Evolutionary conservation across 768 basidiomycete genomes (phyloP), one percentile per base, ranked within the genome.

Genomic region (Suillus paluster): DNA sequence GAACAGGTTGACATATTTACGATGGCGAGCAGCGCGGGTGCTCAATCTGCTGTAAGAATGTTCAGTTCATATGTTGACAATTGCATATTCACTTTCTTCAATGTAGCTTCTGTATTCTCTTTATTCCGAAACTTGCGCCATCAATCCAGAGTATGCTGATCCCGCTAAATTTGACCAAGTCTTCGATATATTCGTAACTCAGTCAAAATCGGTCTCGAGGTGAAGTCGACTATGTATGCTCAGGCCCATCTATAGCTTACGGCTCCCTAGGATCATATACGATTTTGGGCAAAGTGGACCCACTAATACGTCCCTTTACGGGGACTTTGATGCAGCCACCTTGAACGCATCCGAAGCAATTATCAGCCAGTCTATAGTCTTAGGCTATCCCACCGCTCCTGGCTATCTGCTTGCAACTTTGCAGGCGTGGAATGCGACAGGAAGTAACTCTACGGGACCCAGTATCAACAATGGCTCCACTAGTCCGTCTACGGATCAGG

Each of bases 101-200:
- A 48, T 19, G 15, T 63, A 94, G 92, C 78, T 97, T 15, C 75
- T 97, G 25, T 97, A 95, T 71, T 93, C 95, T 4, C 71, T 83
- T 25, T 81, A 83, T 61, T 90, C 92, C 1, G 74, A 84, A 56
- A 86, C 89, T 0, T 97, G 95, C 69, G 75, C 86, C 36, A 87
- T 97, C 71, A 92, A 92, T 70, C 72, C 82, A 1, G 86, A 85
- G 62, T 95, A 95, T 71, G 80, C 85, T 17, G 78, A 84, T 71
- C 83, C 85, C 10, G 73, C 75, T 9, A 79, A 80, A 25, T 94
- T 90, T 68, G 88, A 92, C 65, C 82, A 88, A 68, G 82, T 86
- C 46, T 82, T 94, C 74, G 89, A 94, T 70, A 83, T 95, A 57
- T 93, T 88, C 72, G 85, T 91, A 2, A 91, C 92, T 0, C 86